Conservation (phyloP, 257 asterid genomes). For the Nicotiana attenuata region DNA sequence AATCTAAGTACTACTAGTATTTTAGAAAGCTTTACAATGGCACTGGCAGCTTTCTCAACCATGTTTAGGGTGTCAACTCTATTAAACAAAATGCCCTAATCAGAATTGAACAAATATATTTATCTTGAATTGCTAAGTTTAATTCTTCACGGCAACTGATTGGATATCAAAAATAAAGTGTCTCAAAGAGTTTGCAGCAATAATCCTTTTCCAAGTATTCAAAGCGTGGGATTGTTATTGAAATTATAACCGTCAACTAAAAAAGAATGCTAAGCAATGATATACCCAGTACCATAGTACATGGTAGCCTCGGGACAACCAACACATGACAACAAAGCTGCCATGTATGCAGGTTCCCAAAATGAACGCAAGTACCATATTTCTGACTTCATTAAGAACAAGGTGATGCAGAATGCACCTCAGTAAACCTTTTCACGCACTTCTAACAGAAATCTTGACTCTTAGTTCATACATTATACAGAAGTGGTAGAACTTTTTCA, state of each 20-base stretch:
- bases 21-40: no score
- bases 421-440: background rate
- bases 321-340: background rate
- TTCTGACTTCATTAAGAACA: background rate
- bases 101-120: background rate
- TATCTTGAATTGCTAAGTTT: background rate
- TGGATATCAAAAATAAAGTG: background rate
- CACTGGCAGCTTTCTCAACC: no score
- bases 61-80: no score
- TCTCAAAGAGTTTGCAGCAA: background rate
- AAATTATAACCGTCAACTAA: background rate
- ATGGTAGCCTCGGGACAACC: background rate
- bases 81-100: background rate
- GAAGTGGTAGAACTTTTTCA: background rate
- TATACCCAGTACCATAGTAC: background rate
- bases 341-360: background rate
- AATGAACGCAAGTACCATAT: background rate
- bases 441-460: background rate
- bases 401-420: background rate
- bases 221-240: background rate
- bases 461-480: background rate
- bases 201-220: background rate
- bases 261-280: background rate
- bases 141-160: background rate
- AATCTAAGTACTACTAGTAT: no score